Evolutionary conservation across 176 grass and related monocot species (phyloP).

Genomic region (Urochloa ruziziensis): DNA sequence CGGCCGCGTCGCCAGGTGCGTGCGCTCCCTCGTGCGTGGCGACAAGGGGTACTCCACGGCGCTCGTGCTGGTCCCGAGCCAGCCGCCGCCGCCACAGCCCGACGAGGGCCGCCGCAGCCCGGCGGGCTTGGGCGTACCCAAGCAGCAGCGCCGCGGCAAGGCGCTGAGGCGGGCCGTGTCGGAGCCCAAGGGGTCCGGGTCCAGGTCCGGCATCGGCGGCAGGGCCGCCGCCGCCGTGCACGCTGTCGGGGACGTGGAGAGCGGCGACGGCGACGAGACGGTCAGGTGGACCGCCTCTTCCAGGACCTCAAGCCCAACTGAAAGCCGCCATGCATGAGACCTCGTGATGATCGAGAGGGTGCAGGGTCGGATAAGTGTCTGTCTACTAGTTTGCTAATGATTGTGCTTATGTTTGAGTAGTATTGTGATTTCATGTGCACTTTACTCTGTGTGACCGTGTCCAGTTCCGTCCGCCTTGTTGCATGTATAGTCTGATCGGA

Average conservation of each 20-base stretch:
- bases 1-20: constrained; percentile 38
- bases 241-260: constrained; percentile 28
- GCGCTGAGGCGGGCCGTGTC: constrained; percentile 28
- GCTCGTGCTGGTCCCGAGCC: constrained; percentile 50
- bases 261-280: not conserved
- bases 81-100: not conserved
- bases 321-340: no score
- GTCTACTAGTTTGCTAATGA: not conserved
- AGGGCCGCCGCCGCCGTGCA: constrained; percentile 42
- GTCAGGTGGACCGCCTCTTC: constrained; percentile 59
- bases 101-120: not conserved
- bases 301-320: constrained; percentile 61
- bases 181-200: constrained; percentile 6
- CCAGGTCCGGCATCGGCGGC: not conserved
- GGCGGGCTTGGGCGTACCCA: not conserved
- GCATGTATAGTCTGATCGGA: not conserved
- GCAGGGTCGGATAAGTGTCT: not conserved
- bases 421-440: no score
- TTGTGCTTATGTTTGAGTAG: not conserved
- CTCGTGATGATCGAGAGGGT: not conserved
- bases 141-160: constrained; percentile 14
- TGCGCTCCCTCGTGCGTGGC: constrained; percentile 33
- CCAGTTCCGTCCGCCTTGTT: not conserved
- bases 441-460: no score
- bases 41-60: constrained; percentile 14